Evolutionary conservation across 371 early-diverging fungal species (phyloP).

Genomic region (Mortierella sp.): DNA sequence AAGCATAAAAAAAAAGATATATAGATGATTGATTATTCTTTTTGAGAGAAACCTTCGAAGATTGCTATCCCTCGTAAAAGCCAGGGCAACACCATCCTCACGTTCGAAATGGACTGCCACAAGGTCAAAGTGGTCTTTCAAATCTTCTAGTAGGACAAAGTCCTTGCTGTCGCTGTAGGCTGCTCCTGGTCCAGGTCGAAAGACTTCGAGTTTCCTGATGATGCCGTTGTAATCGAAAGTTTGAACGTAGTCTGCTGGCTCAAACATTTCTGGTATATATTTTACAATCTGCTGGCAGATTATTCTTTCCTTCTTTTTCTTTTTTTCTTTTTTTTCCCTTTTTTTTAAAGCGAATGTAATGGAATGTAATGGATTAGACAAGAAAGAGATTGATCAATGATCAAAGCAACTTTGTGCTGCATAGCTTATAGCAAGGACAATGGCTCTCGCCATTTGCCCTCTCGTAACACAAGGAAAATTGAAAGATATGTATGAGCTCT

Average conservation of each 20-base stretch:
- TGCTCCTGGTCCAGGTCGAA: constrained; percentile 5
- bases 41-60: constrained; percentile 9
- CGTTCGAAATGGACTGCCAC: constrained; percentile 2
- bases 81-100: constrained; percentile 15
- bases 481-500: too few relatives aligned
- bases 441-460: too few relatives aligned
- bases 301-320: neutral
- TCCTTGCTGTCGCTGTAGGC: neutral
- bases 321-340: neutral
- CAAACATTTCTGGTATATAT: constrained; percentile 16
- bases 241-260: constrained; percentile 22
- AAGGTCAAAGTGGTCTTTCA: constrained; percentile 21
- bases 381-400: neutral
- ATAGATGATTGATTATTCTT: too few relatives aligned
- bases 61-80: constrained; percentile 16
- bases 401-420: neutral
- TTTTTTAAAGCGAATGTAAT: too few relatives aligned
- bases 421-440: too few relatives aligned
- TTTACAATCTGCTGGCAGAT: too few relatives aligned
- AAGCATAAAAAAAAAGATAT: too few relatives aligned
- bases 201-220: constrained; percentile 18
- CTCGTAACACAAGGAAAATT: too few relatives aligned
- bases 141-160: constrained; percentile 30
- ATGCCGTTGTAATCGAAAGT: constrained; percentile 22
- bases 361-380: too few relatives aligned